Evolutionary conservation across 345 rosid species (phyloP).

Genomic region (Eucalyptus paniculata): DNA sequence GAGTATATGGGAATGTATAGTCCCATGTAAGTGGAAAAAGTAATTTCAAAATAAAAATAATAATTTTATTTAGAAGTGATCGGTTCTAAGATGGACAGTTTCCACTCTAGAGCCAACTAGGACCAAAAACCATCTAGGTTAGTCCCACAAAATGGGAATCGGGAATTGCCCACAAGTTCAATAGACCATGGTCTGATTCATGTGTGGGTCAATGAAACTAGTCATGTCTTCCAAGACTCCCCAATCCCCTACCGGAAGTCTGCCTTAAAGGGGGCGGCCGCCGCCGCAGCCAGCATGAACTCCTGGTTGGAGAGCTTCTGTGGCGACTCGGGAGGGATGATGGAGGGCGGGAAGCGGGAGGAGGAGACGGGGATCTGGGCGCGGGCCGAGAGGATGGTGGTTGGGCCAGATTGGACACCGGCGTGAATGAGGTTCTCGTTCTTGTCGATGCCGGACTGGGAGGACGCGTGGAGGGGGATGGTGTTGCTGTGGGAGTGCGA

Average conservation of each 20-base stretch:
- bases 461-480: constrained; percentile 61
- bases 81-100: fast-evolving
- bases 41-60: not conserved
- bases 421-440: constrained; percentile 82
- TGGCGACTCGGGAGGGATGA: constrained; percentile 38
- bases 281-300: constrained; percentile 14
- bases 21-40: not conserved
- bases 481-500: constrained; percentile 54
- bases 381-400: constrained; percentile 73
- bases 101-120: too few relatives aligned
- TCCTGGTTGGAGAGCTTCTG: not conserved
- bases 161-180: not conserved
- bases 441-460: constrained; percentile 95
- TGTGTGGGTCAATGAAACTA: not conserved
- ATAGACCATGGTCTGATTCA: not conserved
- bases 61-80: not conserved
- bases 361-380: constrained; percentile 68
- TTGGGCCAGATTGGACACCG: constrained; percentile 51
- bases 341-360: constrained; percentile 61
- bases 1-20: not conserved
- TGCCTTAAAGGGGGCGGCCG: constrained; percentile 4
- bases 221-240: not conserved
- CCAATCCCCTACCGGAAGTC: not conserved
- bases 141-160: not conserved
- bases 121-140: too few relatives aligned